A percentile compares a stretch with the other conserved stretches of the same genome.
phyloP scores from a whole-genome alignment of 345 rosid species.

The Melaleuca alternifolia region DNA sequence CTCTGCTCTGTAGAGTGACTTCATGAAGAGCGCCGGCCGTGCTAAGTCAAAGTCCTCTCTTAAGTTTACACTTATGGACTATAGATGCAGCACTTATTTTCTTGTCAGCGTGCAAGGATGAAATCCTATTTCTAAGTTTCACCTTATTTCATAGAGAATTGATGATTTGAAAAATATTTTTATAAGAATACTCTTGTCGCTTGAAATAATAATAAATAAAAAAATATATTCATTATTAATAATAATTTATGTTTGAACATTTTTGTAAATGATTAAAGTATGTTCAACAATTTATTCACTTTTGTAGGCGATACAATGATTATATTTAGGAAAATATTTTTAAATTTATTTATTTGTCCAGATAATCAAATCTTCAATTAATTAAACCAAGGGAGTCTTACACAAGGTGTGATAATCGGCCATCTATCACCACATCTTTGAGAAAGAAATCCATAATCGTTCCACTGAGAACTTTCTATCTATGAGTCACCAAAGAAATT shows the following conservation, averaged over 20 bases:
- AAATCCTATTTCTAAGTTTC: neutral
- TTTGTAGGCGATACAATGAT: neutral
- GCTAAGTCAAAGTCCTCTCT: neutral
- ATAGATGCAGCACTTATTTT: neutral
- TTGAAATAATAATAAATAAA: neutral
- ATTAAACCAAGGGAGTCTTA: neutral
- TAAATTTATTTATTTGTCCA: neutral
- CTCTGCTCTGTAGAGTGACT: neutral
- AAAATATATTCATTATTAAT: neutral
- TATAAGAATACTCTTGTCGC: neutral
- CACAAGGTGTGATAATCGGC: neutral
- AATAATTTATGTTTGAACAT: neutral
- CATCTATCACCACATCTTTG: neutral
- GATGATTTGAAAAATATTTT: neutral
- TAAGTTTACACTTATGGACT: neutral
- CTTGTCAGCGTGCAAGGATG: neutral
- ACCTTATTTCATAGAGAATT: neutral
- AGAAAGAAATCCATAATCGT: neutral
- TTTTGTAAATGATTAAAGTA: neutral
- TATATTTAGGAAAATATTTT: neutral
- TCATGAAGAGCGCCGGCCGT: neutral
- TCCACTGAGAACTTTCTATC: neutral
- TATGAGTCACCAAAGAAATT: neutral
- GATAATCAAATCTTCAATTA: neutral
- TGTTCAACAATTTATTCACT: neutral